A percentile compares a stretch with the other conserved stretches of the same genome.
Conservation (phyloP, 176 grass and related monocot species). For the Poa annua region DNA sequence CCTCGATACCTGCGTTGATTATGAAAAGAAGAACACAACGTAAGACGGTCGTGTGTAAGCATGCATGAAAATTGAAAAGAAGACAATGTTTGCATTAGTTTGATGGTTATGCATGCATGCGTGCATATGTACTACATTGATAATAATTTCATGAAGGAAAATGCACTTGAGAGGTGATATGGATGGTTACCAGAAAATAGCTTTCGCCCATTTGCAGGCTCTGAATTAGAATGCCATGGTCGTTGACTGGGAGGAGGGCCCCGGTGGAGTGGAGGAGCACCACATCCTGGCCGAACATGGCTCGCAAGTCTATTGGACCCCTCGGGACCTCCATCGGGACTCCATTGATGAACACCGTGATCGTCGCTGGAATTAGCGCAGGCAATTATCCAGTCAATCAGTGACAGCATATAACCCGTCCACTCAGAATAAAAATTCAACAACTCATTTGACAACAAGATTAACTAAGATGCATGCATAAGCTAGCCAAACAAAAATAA, state of each 20-base stretch:
- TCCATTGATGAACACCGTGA: constrained; percentile 98
- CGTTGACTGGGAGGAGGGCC: constrained; percentile 80
- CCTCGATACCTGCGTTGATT: constrained; percentile 51
- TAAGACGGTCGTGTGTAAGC: constrained; percentile 28
- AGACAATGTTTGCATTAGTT: neutral
- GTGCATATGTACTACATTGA: neutral
- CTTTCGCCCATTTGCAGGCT: constrained; percentile 93
- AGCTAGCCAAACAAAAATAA: constrained; percentile 31
- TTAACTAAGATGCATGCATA: constrained; percentile 17
- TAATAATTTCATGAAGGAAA: constrained; percentile 7
- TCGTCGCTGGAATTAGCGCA: constrained; percentile 70
- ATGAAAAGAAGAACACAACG: neutral
- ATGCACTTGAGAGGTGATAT: neutral
- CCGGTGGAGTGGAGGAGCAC: constrained; percentile 79
- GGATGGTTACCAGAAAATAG: constrained; percentile 84
- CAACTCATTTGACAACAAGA: constrained; percentile 18
- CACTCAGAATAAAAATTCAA: neutral
- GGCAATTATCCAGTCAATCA: constrained; percentile 42
- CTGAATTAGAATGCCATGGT: constrained; percentile 79
- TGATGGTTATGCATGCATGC: neutral
- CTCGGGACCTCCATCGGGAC: constrained; percentile 77
- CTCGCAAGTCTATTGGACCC: constrained; percentile 77
- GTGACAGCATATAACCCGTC: constrained; percentile 27
- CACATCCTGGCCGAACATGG: constrained; percentile 87
- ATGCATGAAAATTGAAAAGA: neutral